These are phyloP conservation scores for Trypanosoma theileri DNA, from an alignment of 208 protist genomes.

Conservation along the genomic window DNA sequence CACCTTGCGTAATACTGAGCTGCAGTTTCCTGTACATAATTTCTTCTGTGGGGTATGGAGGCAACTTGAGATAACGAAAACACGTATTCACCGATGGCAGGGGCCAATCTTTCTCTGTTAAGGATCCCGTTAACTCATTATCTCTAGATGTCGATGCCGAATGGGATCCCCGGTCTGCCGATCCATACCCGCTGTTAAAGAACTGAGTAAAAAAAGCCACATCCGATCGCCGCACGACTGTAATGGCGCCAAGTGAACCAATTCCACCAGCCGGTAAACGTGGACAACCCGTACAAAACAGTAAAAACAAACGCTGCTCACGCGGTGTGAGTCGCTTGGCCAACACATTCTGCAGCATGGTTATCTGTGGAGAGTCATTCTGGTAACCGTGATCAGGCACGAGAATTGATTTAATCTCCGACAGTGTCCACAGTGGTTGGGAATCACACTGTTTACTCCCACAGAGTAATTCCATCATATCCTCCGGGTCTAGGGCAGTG, in stretches of 20 bases:
- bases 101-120: conserved; percentile 59
- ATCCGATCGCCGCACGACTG: conserved; percentile 80
- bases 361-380: conserved; percentile 77
- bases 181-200: too few relatives aligned
- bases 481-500: conserved; percentile 46
- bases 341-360: conserved; percentile 71
- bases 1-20: conserved; percentile 75
- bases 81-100: conserved; percentile 91
- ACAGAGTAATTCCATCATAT: conserved; percentile 69
- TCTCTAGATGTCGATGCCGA: too few relatives aligned
- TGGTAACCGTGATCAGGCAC: conserved; percentile 91
- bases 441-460: conserved; percentile 42
- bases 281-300: conserved; percentile 90
- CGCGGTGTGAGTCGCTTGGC: conserved; percentile 56
- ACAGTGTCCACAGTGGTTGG: conserved; percentile 75
- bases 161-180: too few relatives aligned
- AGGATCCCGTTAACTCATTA: too few relatives aligned
- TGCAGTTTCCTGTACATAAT: conserved; percentile 83
- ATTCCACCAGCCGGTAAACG: conserved; percentile 85
- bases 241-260: conserved; percentile 81
- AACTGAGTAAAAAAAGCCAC: conserved; percentile 12
- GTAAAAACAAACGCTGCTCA: conserved; percentile 86
- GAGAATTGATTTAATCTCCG: conserved; percentile 74
- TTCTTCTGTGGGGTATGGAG: conserved; percentile 83
- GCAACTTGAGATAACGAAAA: conserved; percentile 90